Evolutionary conservation across 305 asterid genomes (phyloP).

Genomic region (Fraxinus sp.): DNA sequence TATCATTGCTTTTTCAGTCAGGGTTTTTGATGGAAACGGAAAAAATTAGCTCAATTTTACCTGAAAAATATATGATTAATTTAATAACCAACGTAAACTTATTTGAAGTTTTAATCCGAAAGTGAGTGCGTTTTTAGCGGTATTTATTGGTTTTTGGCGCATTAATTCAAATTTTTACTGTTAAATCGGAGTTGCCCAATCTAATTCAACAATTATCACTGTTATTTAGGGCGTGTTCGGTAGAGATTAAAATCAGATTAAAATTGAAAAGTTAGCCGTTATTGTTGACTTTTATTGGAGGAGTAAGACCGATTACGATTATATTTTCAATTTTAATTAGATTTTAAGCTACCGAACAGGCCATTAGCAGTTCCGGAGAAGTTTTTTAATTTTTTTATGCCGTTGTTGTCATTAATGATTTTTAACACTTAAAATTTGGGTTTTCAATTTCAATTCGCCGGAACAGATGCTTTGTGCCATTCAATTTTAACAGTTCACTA

Average conservation of each 20-base stretch:
- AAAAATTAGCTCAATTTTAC: slow-evolving; percentile 21
- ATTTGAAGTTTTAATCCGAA: slow-evolving; percentile 14
- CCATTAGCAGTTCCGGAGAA: background rate
- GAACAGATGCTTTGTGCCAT: slow-evolving; percentile 25
- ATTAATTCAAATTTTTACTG: slow-evolving; percentile 6
- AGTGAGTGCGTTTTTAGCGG: background rate
- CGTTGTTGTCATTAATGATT: background rate
- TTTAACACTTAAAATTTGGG: slow-evolving; percentile 8
- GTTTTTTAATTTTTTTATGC: background rate
- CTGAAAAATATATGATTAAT: slow-evolving; percentile 15
- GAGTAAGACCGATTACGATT: no score
- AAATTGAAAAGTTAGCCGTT: no score
- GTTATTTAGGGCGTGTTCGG: background rate
- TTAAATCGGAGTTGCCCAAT: slow-evolving; percentile 23
- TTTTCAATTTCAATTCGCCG: slow-evolving; percentile 18
- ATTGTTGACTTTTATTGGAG: no score
- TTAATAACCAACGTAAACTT: slow-evolving; percentile 5
- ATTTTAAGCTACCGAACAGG: no score
- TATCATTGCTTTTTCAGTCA: background rate
- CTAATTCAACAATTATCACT: slow-evolving; percentile 4
- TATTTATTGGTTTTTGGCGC: background rate
- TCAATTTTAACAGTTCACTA: slow-evolving; percentile 27
- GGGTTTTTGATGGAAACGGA: background rate
- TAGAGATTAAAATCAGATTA: no score
- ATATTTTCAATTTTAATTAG: no score